These are phyloP conservation scores for Chrysopogon serrulatus DNA, from an alignment of 176 grass and related monocot species.

Conservation along the genomic window DNA sequence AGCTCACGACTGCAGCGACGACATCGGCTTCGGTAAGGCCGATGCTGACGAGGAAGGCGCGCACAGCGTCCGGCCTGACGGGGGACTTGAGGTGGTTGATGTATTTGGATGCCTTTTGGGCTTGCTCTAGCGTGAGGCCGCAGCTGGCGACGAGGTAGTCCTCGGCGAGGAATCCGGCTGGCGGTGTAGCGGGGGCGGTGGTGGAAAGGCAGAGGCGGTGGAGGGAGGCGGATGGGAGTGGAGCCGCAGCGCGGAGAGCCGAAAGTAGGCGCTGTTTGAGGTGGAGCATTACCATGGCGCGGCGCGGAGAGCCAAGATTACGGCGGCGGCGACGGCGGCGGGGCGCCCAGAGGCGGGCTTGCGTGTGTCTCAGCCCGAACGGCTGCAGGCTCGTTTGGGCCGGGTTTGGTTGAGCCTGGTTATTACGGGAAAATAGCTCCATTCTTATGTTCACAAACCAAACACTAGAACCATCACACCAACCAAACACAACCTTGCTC, in stretches of 20 bases:
- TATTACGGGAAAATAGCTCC: too few relatives aligned
- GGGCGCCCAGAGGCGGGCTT: too few relatives aligned
- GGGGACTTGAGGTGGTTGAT: neutral
- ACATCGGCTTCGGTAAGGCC: neutral
- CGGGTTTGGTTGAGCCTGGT: too few relatives aligned
- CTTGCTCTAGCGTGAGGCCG: slow-evolving; percentile 12
- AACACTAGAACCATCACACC: too few relatives aligned
- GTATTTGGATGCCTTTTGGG: neutral
- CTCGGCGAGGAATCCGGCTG: neutral
- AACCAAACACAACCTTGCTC: too few relatives aligned
- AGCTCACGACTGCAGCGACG: neutral
- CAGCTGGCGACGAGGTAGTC: slow-evolving; percentile 32
- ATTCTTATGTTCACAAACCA: too few relatives aligned
- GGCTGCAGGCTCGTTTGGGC: too few relatives aligned
- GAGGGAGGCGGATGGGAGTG: neutral
- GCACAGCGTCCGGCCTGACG: neutral
- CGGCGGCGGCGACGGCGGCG: too few relatives aligned
- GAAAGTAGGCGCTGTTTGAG: neutral
- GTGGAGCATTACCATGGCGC: slow-evolving; percentile 3
- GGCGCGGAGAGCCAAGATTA: too few relatives aligned
- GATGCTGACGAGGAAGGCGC: neutral
- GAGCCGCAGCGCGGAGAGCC: neutral
- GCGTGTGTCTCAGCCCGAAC: too few relatives aligned
- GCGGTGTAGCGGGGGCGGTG: neutral
- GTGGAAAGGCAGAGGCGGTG: neutral